Evolutionary conservation across 768 basidiomycete genomes (phyloP), one percentile per base, ranked within the genome.

Genomic region (Solioccasus polychromus): DNA sequence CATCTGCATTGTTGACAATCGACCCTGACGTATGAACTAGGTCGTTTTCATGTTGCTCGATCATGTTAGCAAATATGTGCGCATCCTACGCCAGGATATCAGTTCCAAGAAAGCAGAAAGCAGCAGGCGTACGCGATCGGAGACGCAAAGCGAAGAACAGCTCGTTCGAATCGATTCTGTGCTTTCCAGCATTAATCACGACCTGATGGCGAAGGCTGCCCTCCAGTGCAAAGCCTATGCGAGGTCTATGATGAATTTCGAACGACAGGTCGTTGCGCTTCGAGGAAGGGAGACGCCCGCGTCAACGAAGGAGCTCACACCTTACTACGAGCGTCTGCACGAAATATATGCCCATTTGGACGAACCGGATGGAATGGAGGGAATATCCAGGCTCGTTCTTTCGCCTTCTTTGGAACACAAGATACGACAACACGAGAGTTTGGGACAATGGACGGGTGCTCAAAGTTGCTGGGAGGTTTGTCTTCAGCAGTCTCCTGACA

Each of bases 301-400:
- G 3, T 67, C 72, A 2, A 46, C 68, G 75, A 88, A 39, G 69
- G 68, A 15, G 80, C 55, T 68, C 3, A 44, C 58, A 6, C 47
- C 48, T 9, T 51, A 89, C 60, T 97, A 92, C 61, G 96, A 98
- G 58, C 81, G 83, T 15, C 71, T 99, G 7, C 96, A 99, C 56
- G 86, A 96, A 65, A 94, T 98, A 49, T 99, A 99, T 64, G 86
- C 95, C 11, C 81, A 93, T 45, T 74, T 99, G 7, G 92, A 99
- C 62, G 93, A 99, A 64, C 96, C 96, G 0, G 96, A 99, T 67
- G 96, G 96, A 14, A 99, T 99, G 96, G 94, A 97, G 68, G 96
- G 96, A 1, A 78, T 98, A 25, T 96, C 96, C 0, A 82, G 88
- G 6, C 69, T 88, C 55, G 88, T 98, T 45, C 68, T 97, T 11